These are phyloP conservation scores for Suillus ampliporus DNA, from an alignment of 768 basidiomycete species.

Conservation along the genomic window DNA sequence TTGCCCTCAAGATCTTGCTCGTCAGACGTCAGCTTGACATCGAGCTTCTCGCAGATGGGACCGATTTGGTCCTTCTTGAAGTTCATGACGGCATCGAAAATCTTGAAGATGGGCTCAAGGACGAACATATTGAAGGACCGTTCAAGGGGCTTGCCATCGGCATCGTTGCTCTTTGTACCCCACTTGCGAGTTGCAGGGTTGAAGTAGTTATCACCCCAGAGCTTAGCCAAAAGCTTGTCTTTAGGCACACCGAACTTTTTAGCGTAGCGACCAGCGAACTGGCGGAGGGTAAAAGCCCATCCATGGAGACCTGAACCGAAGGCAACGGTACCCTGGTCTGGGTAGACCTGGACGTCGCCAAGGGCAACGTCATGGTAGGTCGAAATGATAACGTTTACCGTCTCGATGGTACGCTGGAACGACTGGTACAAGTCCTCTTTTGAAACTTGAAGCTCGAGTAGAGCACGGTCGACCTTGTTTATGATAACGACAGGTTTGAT, in stretches of 20 bases:
- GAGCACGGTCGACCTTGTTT: slow-evolving; percentile 99
- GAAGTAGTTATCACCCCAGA: slow-evolving; percentile 99
- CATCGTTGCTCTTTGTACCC: slow-evolving; percentile 76
- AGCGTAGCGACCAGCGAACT: slow-evolving; percentile 92
- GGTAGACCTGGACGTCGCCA: slow-evolving; percentile 99
- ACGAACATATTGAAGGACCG: slow-evolving; percentile 99
- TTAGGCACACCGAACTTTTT: slow-evolving; percentile 99
- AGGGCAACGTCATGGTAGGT: slow-evolving; percentile 94
- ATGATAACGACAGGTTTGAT: slow-evolving; percentile 99
- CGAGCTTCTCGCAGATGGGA: slow-evolving; percentile 94
- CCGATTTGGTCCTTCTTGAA: slow-evolving; percentile 92
- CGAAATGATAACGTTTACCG: slow-evolving; percentile 97
- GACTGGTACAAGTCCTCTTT: slow-evolving; percentile 98
- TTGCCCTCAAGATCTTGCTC: slow-evolving; percentile 97
- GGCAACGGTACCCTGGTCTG: slow-evolving; percentile 97
- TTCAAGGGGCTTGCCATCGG: slow-evolving; percentile 90
- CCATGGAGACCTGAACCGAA: slow-evolving; percentile 99
- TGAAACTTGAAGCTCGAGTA: slow-evolving; percentile 95
- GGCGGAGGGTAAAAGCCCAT: slow-evolving; percentile 99
- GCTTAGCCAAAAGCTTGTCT: slow-evolving; percentile 96
- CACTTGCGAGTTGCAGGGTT: slow-evolving; percentile 97
- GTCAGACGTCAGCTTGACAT: slow-evolving; percentile 83
- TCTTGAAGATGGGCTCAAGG: slow-evolving; percentile 98
- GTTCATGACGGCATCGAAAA: slow-evolving; percentile 99
- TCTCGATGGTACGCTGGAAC: slow-evolving; percentile 97